These are phyloP conservation scores for Fonsecaea monophora DNA, from an alignment of 2,329 filamentous ascomycete genomes.

Conservation along the genomic window DNA sequence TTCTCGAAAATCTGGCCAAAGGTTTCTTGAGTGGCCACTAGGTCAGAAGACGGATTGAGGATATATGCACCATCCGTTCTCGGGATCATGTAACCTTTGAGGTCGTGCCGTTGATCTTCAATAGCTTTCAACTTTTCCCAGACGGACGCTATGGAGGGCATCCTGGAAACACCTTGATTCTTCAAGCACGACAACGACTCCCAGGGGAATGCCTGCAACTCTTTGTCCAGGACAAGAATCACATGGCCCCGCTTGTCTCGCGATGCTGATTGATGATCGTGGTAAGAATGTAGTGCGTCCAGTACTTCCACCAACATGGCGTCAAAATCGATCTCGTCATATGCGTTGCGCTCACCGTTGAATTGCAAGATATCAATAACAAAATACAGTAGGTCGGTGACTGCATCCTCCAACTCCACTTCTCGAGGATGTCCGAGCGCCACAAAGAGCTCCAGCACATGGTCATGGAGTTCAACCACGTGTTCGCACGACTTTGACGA, in stretches of 20 bases:
- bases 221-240: slow-evolving; percentile 88
- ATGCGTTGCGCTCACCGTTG: slow-evolving; percentile 93
- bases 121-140: slow-evolving; percentile 69
- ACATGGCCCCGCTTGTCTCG: slow-evolving; percentile 64
- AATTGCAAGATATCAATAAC: slow-evolving; percentile 96
- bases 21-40: slow-evolving; percentile 77
- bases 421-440: slow-evolving; percentile 76
- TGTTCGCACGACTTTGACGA: slow-evolving; percentile 60
- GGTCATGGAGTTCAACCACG: slow-evolving; percentile 63
- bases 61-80: slow-evolving; percentile 66
- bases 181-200: slow-evolving; percentile 90
- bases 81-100: slow-evolving; percentile 25
- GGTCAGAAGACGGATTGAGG: slow-evolving; percentile 85
- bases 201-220: slow-evolving; percentile 91
- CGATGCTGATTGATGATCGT: slow-evolving; percentile 57
- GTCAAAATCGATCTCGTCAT: slow-evolving; percentile 97
- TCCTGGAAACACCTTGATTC: slow-evolving; percentile 77
- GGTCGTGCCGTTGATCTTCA: slow-evolving; percentile 36
- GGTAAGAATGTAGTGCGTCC: slow-evolving; percentile 82
- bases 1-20: slow-evolving; percentile 62
- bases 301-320: slow-evolving; percentile 85
- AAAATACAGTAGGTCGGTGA: slow-evolving; percentile 95
- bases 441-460: slow-evolving; percentile 86
- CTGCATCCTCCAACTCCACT: slow-evolving; percentile 81
- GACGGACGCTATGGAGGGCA: slow-evolving; percentile 84